These are phyloP conservation scores for Filobasidium wieringae DNA, from an alignment of 768 basidiomycete genomes.

Conservation along the genomic window DNA sequence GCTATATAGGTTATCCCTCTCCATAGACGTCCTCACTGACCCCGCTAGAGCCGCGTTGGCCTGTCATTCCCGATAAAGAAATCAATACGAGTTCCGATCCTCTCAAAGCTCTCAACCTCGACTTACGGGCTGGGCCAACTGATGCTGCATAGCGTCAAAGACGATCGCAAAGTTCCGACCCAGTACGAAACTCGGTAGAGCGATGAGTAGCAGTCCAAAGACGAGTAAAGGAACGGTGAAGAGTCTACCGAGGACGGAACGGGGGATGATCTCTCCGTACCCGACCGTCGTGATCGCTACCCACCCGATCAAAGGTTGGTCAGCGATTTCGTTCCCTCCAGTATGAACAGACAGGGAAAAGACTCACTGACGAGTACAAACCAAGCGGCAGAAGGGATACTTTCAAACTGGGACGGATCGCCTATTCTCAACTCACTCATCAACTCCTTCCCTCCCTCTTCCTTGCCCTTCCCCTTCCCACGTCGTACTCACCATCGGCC, in stretches of 20 bases:
- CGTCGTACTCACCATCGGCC: slow-evolving; percentile 65
- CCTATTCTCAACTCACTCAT: slow-evolving; percentile 23
- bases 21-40: neutral
- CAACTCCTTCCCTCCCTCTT: slow-evolving; percentile 20
- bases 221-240: slow-evolving; percentile 75
- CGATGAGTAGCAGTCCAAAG: slow-evolving; percentile 77
- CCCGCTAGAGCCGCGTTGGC: neutral
- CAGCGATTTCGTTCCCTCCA: too few relatives aligned
- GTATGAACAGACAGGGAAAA: neutral
- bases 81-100: neutral
- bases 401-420: slow-evolving; percentile 42
- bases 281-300: slow-evolving; percentile 40
- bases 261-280: slow-evolving; percentile 82
- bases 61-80: too few relatives aligned
- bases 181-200: slow-evolving; percentile 80
- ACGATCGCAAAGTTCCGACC: slow-evolving; percentile 82
- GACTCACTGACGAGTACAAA: slow-evolving; percentile 41
- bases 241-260: slow-evolving; percentile 73
- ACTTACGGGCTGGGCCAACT: slow-evolving; percentile 21
- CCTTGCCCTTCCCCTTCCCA: slow-evolving; percentile 19
- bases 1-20: slow-evolving; percentile 1
- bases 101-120: neutral
- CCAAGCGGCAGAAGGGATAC: slow-evolving; percentile 68
- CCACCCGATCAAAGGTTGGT: neutral
- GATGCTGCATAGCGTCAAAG: slow-evolving; percentile 62